These are phyloP conservation scores for Wallemia hederae DNA, from an alignment of 1,284 basidiomycete species.

Conservation along the genomic window DNA sequence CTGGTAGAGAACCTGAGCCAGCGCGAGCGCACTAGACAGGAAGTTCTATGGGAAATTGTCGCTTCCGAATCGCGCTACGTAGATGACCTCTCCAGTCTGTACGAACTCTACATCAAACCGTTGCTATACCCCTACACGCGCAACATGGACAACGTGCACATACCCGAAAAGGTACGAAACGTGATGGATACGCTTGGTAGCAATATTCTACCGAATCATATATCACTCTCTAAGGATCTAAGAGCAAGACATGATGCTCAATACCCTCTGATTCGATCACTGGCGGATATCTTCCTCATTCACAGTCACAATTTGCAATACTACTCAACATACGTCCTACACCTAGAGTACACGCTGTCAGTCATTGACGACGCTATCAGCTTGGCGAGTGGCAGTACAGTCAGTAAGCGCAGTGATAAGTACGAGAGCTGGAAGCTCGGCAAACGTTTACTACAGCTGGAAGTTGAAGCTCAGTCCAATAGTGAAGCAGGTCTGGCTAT, in stretches of 20 bases:
- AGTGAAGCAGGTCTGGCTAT: slow-evolving; percentile 82
- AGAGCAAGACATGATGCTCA: slow-evolving; percentile 71
- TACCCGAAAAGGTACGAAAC: slow-evolving; percentile 56
- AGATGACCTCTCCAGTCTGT: background rate
- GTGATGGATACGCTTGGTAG: slow-evolving; percentile 58
- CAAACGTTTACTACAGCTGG: slow-evolving; percentile 27
- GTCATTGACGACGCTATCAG: slow-evolving; percentile 55
- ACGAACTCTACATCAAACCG: background rate
- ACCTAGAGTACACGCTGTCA: slow-evolving; percentile 60
- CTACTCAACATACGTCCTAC: slow-evolving; percentile 69
- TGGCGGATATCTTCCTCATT: slow-evolving; percentile 74
- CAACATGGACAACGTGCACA: slow-evolving; percentile 19
- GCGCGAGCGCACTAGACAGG: slow-evolving; percentile 76
- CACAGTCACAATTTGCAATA: slow-evolving; percentile 65
- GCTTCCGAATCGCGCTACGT: slow-evolving; percentile 67
- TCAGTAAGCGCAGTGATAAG: slow-evolving; percentile 44
- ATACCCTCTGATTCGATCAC: slow-evolving; percentile 59
- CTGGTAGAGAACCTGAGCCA: slow-evolving; percentile 74
- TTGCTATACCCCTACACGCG: background rate
- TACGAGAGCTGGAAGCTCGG: slow-evolving; percentile 45
- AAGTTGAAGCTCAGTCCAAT: slow-evolving; percentile 46
- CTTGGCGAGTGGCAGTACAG: slow-evolving; percentile 30
- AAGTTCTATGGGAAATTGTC: slow-evolving; percentile 93
- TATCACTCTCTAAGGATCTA: slow-evolving; percentile 46
- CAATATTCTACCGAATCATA: slow-evolving; percentile 60